These are phyloP conservation scores for Nannochloropsis salina DNA, from an alignment of 108 stramenopile species.

Conservation along the genomic window DNA sequence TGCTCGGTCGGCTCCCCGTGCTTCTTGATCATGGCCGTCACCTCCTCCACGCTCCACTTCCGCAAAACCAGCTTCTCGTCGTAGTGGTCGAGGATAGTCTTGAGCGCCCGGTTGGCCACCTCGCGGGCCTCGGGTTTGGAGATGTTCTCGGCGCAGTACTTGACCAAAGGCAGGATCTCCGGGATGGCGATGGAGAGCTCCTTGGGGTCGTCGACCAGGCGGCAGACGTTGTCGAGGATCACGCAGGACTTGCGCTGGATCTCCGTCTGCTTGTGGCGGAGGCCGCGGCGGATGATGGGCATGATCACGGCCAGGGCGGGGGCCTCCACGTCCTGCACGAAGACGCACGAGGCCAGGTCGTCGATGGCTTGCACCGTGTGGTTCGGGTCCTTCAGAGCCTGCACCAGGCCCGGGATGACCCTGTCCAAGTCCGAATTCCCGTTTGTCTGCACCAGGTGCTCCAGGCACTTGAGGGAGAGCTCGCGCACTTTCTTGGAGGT, in stretches of 20 bases:
- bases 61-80: constrained; percentile 1
- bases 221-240: constrained; percentile 93
- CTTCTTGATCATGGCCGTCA: constrained; percentile 16
- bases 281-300: constrained; percentile 80
- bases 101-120: constrained; percentile 60
- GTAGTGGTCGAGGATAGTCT: constrained; percentile 37
- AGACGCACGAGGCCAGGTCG: not conserved
- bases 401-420: not conserved
- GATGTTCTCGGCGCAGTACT: constrained; percentile 82
- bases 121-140: constrained; percentile 95
- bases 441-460: constrained; percentile 12
- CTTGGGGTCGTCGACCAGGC: constrained; percentile 80
- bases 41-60: constrained; percentile 10
- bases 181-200: constrained; percentile 90
- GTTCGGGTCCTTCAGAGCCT: constrained; percentile 13
- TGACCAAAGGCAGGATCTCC: constrained; percentile 83
- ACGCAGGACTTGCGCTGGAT: constrained; percentile 83
- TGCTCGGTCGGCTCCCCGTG: not conserved
- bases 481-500: constrained; percentile 9
- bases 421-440: constrained; percentile 6
- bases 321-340: constrained; percentile 67
- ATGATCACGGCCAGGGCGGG: constrained; percentile 87
- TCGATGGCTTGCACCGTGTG: constrained; percentile 7
- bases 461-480: constrained; percentile 17
- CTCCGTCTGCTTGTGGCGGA: constrained; percentile 79